Base-by-base conservation (phyloP, 306 rosid species). In the Boehmeria nivea region DNA sequence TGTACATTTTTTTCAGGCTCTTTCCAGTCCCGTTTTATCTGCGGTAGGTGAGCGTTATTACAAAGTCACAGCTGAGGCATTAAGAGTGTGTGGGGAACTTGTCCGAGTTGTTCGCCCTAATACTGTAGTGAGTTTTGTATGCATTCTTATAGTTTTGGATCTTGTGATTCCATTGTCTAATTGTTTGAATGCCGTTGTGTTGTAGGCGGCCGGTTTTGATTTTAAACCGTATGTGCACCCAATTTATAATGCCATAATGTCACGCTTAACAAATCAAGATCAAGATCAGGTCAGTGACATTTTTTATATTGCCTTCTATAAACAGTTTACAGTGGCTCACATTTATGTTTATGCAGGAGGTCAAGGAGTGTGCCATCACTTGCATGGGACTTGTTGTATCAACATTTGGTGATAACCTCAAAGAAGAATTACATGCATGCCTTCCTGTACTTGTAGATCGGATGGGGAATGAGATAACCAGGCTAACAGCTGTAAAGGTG, bases 381-480 rank as follows among this genome's bases (percentile, higher is more conserved):
- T 93, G 99, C 80, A 85, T 85, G 89, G 99, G 99, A 57, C 96
- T 85, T 44, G 82, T 88, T 66, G 94, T 93, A 74, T 86, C 99
- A 27, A 93, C 96, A 44, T 93, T 93, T 77, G 99, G 99, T 1
- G 99, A 93, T 70, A 81, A 83, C 66, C 88, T 93, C 67, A 76
- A 60, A 56, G 69, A 69, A 10, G 96, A 85, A 65, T 71, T 93
- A 75, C 76, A 95, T 59, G 69, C 85, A 25, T 87, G 99, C 74
- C 96, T 93, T 75, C 99, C 99, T 57, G 95, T 93, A 24, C 95
- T 93, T 70, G 96, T 93, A 67, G 96, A 93, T 81, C 80, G 99
- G 65, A 93, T 93, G 99, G 99, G 99, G 51, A 93, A 93, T 69
- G 99, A 93, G 82, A 88, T 93, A 65, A 93, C 99, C 60, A 81